Evolutionary conservation across 306 rosid genomes (phyloP), one percentile per base, ranked within the genome.

Genomic region (Oxytropis ochrocephala): DNA sequence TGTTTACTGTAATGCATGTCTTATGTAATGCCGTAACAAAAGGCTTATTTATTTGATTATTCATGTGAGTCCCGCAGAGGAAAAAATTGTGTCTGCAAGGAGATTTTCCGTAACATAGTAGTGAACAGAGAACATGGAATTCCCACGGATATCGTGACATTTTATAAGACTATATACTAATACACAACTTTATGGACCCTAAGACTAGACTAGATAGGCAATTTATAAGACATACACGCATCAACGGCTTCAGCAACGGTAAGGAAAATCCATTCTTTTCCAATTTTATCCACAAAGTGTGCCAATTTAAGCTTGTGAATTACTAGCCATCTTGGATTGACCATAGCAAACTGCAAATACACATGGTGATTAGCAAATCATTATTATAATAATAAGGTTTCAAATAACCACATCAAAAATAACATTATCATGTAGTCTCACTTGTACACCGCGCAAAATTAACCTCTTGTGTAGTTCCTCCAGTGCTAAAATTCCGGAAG

Each of bases 181-280:
- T 11, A 21, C 47, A 42, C 46, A 19, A 33, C 7, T 52, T 24
- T 52, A 52, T 11, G 58, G 14, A 6, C 17, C 59, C 29, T 24
- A n/a, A n/a, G n/a, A n/a, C n/a, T n/a, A n/a, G n/a, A n/a, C n/a
- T n/a, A 24, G 3, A 24, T 24, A 24, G 29, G 29, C 29, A 24
- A 41, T 75, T 77, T 80, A 67, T 81, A 60, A 14, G 79, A 71
- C 18, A 67, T 56, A 47, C 86, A 85, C 32, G 88, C 90, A 50
- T 94, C 87, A n/a, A 94, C 80, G 0, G 97, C 99, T 80, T 91
- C 95, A 27, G 70, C 85, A 64, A 87, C 88, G 0, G 96, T 82
- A 21, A 85, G 69, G 48, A 88, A 94, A 64, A 90, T 56, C 76
- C 89, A 72, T 63, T 78, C 86, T 72, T 77, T 81, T 64, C 96